Evolutionary conservation across 306 rosid species (phyloP), one percentile per base, ranked within the genome.

Genomic region (Glycine tomentella): DNA sequence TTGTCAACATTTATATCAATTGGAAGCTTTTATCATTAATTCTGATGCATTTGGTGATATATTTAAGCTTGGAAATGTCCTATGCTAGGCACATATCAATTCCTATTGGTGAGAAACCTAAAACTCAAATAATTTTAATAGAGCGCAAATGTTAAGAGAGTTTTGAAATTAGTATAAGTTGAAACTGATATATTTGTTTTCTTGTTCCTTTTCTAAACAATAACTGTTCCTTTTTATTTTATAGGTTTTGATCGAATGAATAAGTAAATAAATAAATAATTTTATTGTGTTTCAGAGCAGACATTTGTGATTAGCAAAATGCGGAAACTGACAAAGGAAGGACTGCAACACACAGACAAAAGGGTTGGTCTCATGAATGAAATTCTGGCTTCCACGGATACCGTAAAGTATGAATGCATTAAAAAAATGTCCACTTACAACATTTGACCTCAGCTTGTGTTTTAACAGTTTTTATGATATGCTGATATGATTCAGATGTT

Each of bases 331-430:
- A 87, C 91, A 36, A 90, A 87, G 83, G 94, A 91, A 80, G 97
- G 92, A 83, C 85, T 90, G 56, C 94, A 86, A 72, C 83, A 80
- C 77, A 90, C 97, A 5, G 98, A 94, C 89, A 92, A 86, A 84
- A 94, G 98, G 86, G 98, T 94, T 25, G 94, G 97, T 78, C 91
- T 91, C 59, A 84, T 88, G 93, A 87, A 87, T 80, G 98, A 94
- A 89, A 91, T 94, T 83, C 85, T 94, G 72, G 75, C 91, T 40
- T 94, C 98, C 80, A 94, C 91, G 98, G 97, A 94, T 76, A 89
- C 93, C 9, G 90, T 92, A 79, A 94, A 94, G 98, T 94, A 94
- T 62, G 92, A 51, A 36, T n/a, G 59, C 70, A 36, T 86, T 51
- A 25, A 52, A 73, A 9, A 55, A 25, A n/a, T n/a, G n/a, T n/a